phyloP scores from a whole-genome alignment of 2,329 filamentous ascomycete species.

The Aspergillaceae sp. region DNA sequence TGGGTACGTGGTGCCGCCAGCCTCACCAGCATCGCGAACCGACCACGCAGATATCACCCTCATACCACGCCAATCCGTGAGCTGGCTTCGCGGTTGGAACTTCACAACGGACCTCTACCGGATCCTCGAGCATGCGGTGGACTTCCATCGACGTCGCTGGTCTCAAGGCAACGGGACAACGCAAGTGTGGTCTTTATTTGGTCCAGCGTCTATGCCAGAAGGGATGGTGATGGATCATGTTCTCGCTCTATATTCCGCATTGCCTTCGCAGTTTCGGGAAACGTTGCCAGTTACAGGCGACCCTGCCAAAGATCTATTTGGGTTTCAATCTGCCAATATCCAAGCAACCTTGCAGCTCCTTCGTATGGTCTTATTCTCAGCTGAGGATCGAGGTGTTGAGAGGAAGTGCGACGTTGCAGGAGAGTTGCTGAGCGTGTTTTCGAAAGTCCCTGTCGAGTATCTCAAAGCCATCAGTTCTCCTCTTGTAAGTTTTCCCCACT shows the following conservation, averaged over 20 bases:
- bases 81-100: slow-evolving; percentile 2
- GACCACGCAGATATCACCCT: slow-evolving; percentile 4
- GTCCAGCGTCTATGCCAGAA: slow-evolving; percentile 14
- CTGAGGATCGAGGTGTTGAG: slow-evolving; percentile 30
- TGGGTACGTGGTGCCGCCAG: slow-evolving; percentile 15
- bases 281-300: slow-evolving; percentile 22
- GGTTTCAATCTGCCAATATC: slow-evolving; percentile 46
- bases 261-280: slow-evolving; percentile 19
- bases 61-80: slow-evolving; percentile 4
- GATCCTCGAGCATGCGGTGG: slow-evolving; percentile 1
- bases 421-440: slow-evolving; percentile 38
- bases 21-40: slow-evolving; percentile 11
- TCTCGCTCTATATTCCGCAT: slow-evolving; percentile 14
- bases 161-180: slow-evolving; percentile 16
- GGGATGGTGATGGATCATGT: slow-evolving; percentile 18
- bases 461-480: slow-evolving; percentile 42
- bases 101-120: slow-evolving; percentile 2
- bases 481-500: slow-evolving; percentile 17
- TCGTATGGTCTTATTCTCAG: slow-evolving; percentile 39
- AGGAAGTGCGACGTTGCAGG: slow-evolving; percentile 40
- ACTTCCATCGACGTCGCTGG: slow-evolving; percentile 8
- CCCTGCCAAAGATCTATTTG: slow-evolving; percentile 31
- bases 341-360: slow-evolving; percentile 42
- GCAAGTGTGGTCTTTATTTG: slow-evolving; percentile 17
- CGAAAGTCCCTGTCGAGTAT: slow-evolving; percentile 37